Evolutionary conservation across 2,329 filamentous ascomycete genomes (phyloP).

Genomic region (Daldinia eschscholtzii): DNA sequence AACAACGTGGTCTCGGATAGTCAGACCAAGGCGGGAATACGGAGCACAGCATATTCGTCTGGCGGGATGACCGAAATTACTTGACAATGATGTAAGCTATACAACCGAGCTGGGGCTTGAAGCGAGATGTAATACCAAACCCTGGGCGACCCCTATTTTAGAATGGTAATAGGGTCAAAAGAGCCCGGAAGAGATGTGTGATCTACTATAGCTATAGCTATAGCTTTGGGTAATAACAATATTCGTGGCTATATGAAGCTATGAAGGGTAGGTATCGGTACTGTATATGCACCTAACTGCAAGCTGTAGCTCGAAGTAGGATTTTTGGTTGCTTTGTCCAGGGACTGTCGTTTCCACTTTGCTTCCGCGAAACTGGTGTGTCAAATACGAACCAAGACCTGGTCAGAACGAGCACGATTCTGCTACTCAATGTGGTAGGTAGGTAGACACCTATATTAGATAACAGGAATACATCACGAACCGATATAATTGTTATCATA

Average conservation of each 20-base stretch:
- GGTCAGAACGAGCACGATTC: not conserved
- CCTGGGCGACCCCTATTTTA: not conserved
- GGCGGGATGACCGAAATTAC: not conserved
- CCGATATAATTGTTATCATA: too few species aligned
- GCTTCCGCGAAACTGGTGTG: not conserved
- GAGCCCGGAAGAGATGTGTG: too few species aligned
- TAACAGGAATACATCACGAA: too few species aligned
- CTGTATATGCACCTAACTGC: not conserved
- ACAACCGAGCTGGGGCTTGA: not conserved
- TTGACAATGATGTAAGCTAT: not conserved
- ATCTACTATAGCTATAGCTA: too few species aligned
- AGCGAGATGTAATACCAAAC: not conserved
- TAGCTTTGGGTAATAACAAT: too few species aligned
- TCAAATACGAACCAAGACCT: not conserved
- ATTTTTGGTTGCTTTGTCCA: not conserved
- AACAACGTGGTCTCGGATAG: not conserved
- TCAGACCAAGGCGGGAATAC: not conserved
- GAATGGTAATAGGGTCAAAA: too few species aligned
- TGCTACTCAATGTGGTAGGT: too few species aligned
- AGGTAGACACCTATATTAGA: too few species aligned
- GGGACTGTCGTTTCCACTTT: not conserved
- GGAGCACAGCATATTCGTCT: not conserved
- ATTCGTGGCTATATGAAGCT: not conserved
- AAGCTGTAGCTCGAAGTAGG: not conserved
- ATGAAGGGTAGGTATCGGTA: not conserved